phyloP scores from a whole-genome alignment of 2,329 filamentous ascomycete species.

The Herpomyces periplanetae region DNA sequence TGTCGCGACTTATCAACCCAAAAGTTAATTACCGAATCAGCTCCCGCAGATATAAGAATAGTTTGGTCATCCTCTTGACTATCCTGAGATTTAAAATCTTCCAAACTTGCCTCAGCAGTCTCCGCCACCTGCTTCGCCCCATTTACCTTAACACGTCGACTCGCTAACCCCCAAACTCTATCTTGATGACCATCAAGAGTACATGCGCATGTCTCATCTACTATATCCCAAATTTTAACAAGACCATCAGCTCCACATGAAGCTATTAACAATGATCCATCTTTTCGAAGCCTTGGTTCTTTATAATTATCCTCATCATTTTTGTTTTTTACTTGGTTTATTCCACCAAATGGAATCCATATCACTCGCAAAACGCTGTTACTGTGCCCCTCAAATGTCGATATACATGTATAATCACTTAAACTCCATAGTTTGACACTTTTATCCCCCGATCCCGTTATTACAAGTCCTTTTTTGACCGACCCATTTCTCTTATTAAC shows the following conservation, averaged over 20 bases:
- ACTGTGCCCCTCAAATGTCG: slow-evolving; percentile 81
- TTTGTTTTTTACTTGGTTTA: not conserved
- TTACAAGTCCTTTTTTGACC: slow-evolving; percentile 31
- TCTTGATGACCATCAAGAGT: slow-evolving; percentile 93
- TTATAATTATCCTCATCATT: not conserved
- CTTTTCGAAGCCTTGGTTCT: slow-evolving; percentile 12
- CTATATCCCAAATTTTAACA: slow-evolving; percentile 80
- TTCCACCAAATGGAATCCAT: slow-evolving; percentile 23
- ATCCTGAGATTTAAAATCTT: slow-evolving; percentile 3
- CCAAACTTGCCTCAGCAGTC: slow-evolving; percentile 6
- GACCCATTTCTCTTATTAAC: slow-evolving; percentile 32
- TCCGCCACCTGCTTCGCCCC: slow-evolving; percentile 6
- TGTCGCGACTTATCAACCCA: slow-evolving; percentile 67
- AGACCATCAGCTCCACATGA: slow-evolving; percentile 74
- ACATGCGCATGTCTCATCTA: slow-evolving; percentile 40
- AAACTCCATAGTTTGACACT: slow-evolving; percentile 84
- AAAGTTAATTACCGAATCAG: slow-evolving; percentile 69
- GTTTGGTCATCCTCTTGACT: slow-evolving; percentile 8
- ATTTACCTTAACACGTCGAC: slow-evolving; percentile 18
- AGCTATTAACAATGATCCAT: slow-evolving; percentile 28
- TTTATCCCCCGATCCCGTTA: slow-evolving; percentile 81
- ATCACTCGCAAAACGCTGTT: slow-evolving; percentile 77
- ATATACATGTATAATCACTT: slow-evolving; percentile 55
- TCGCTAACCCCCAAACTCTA: slow-evolving; percentile 45
- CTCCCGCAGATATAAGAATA: slow-evolving; percentile 53